These are phyloP conservation scores for Hypoxylon sp. DNA, from an alignment of 2,329 filamentous ascomycete species.

Conservation along the genomic window DNA sequence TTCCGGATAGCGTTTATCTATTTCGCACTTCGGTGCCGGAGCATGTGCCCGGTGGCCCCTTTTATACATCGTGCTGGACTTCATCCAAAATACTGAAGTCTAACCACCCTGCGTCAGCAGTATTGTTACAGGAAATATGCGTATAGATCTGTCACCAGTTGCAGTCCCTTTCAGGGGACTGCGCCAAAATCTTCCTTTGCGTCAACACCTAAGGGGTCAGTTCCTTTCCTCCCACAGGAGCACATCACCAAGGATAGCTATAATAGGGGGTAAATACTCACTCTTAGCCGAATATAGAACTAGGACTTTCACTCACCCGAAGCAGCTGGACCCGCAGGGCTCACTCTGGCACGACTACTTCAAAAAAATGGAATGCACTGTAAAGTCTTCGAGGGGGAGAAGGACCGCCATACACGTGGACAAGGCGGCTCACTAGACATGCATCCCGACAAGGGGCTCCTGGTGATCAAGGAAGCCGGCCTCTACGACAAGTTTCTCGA, in stretches of 20 bases:
- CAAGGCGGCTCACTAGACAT: constrained; percentile 52
- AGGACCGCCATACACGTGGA: background rate
- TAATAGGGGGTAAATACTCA: background rate
- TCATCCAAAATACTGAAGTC: background rate
- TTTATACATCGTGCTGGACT: background rate
- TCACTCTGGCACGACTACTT: background rate
- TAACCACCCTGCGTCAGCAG: background rate
- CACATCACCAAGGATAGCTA: background rate
- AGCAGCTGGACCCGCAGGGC: background rate
- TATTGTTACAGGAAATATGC: background rate
- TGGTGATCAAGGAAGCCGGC: constrained; percentile 54
- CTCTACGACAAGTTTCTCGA: constrained; percentile 53
- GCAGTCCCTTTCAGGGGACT: background rate
- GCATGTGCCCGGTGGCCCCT: background rate
- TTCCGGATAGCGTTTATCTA: background rate
- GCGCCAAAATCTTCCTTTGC: background rate
- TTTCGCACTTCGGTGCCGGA: too few species aligned
- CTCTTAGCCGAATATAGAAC: background rate
- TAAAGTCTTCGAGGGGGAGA: background rate
- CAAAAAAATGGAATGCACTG: background rate
- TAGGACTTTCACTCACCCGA: background rate
- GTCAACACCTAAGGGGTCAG: background rate
- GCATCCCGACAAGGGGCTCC: constrained; percentile 54
- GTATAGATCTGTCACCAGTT: background rate
- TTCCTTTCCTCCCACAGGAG: background rate